Evolutionary conservation across 257 asterid genomes (phyloP).

Genomic region (Rhazya stricta): DNA sequence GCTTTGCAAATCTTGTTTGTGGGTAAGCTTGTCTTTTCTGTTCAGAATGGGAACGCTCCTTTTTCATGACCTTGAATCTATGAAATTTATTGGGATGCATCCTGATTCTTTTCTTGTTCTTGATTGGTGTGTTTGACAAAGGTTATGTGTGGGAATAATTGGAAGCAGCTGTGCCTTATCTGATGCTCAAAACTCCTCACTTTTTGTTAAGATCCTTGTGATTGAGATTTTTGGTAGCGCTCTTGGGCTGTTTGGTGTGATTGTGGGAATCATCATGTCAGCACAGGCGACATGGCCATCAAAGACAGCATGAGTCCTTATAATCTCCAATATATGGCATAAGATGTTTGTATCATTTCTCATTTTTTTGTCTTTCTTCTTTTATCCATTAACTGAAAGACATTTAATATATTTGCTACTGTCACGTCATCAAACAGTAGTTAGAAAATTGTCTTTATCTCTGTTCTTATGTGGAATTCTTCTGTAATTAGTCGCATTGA

Average conservation of each 20-base stretch:
- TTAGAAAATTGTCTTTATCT: no score
- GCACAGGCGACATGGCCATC: constrained; percentile 99
- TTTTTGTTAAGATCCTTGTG: constrained; percentile 93
- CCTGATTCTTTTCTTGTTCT: constrained; percentile 10
- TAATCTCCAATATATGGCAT: constrained; percentile 9
- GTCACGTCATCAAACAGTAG: background rate
- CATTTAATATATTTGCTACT: background rate
- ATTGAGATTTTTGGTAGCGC: constrained; percentile 99
- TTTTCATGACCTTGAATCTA: background rate
- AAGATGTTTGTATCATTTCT: constrained; percentile 17
- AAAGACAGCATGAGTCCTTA: constrained; percentile 31
- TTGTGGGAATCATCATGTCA: constrained; percentile 97
- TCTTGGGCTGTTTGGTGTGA: constrained; percentile 91
- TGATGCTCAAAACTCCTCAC: constrained; percentile 96
- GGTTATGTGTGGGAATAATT: constrained; percentile 92
- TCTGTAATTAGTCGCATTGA: background rate
- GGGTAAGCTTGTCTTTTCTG: constrained; percentile 55
- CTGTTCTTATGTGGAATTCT: background rate
- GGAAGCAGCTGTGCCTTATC: constrained; percentile 99
- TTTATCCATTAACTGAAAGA: background rate
- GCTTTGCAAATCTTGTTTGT: constrained; percentile 95
- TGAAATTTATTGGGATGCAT: background rate
- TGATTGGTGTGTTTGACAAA: constrained; percentile 23
- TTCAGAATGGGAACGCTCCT: background rate
- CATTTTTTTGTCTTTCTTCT: background rate